Evolutionary conservation across 257 asterid species (phyloP), one percentile per base, ranked within the genome.

Genomic region (Oldenlandia corymbosa): DNA sequence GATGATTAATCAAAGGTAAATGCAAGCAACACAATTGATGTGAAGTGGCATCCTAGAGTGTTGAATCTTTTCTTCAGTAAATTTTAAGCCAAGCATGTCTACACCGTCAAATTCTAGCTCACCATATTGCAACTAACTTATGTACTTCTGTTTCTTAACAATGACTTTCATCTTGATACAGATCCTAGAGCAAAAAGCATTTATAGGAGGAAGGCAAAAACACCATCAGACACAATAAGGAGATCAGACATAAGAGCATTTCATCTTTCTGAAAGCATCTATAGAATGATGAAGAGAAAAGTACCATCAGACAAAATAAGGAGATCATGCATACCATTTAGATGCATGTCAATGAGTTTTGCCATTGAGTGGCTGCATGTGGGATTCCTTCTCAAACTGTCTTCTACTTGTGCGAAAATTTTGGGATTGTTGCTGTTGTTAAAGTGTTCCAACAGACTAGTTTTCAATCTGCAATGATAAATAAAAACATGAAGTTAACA

Each of bases 321-420:
- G 20, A 0, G 21, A 36, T 21, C n/a, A 37, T 41, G 30, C 23
- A 58, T 84, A 92, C 97, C 97, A 41, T 73, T 81, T 47, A 37
- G 79, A 75, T 86, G 85, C 87, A 88, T 74, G 75, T 65, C 70
- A 60, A 77, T 51, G 64, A 88, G 97, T 73, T 75, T 83, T 28
- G 83, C 68, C 79, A 92, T 66, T 51, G 98, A 80, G 74, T 70
- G 74, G 48, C 76, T 72, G 78, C 97, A 86, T n/a, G 89, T 78
- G 17, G 98, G 97, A 64, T 92, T 95, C 78, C 81, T 86, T 81
- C 79, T 81, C 81, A 86, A 65, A 51, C 78, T 82, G 58, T 85
- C 87, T 81, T 92, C 98, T 66, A 71, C 68, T 75, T 81, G 75
- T 48, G 73, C 68, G 37, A 62, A 69, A 58, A 82, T 84, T 75